Evolutionary conservation across 805 yeast genomes (phyloP), one percentile per base, ranked within the genome.

Genomic region (Suhomyces canberraensis): DNA sequence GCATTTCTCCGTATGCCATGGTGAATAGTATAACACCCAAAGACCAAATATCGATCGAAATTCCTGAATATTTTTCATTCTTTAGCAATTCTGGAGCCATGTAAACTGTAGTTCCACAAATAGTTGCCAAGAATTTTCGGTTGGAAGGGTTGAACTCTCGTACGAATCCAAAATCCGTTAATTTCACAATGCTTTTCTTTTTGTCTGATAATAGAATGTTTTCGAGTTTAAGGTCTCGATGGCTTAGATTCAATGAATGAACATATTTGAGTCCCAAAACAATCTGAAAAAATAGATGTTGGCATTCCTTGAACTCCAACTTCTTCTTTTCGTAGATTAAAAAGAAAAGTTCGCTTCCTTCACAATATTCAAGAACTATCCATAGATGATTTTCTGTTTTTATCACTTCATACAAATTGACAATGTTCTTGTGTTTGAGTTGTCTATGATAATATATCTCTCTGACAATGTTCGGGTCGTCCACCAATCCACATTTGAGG

Each of bases 121-220:
- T 71, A 0, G 96, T 93, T 33, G 82, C 84, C 22, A 91, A 61
- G 31, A 82, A 59, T 4, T 71, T 61, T 33, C 82, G 69, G 26
- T 49, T 52, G 24, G 47, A 51, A 1, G 71, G 72, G 35, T 60
- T 63, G 44, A 52, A 78, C 49, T 87, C 96, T 43, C 98, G 69
- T 0, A 96, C 87, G 58, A 91, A 91, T 0, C 98, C 98, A 61
- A 91, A 90, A 63, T 91, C 98, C 4, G 95, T 81, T 35, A 91
- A 63, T 56, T 89, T 89, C 15, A 86, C 78, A 31, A 79, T 69
- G 16, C 76, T 63, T 40, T 72, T 69, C 46, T 71, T 71, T 51
- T 77, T 84, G 43, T 67, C 54, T 8, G 67, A 65, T 70, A 69
- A 59, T 27, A 85, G 57, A 8, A 85, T 79, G 56, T 89, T 89